A percentile compares a stretch with the other conserved stretches of the same genome.
Evolutionary conservation across 108 stramenopile species (phyloP).

Genomic region (Cyclotella sp.): DNA sequence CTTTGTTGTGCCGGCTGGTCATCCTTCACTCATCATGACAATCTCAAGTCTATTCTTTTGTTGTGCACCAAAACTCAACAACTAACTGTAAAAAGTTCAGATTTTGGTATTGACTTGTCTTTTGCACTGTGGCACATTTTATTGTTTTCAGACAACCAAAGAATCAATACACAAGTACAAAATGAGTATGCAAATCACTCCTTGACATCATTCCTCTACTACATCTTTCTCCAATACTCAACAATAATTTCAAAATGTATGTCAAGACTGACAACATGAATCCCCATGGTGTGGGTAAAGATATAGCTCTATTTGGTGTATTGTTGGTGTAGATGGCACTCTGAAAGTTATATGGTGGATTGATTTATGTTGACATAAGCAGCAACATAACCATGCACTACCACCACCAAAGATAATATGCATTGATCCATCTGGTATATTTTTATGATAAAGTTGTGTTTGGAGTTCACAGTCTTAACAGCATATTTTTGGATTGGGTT

Average conservation of each 20-base stretch:
- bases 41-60: no score
- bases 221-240: slow-evolving; percentile 37
- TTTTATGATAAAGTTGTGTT: slow-evolving; percentile 88
- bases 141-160: no score
- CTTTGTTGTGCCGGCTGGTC: no score
- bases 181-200: slow-evolving; percentile 55
- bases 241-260: slow-evolving; percentile 55
- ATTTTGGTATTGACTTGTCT: no score
- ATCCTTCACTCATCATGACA: no score
- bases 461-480: no score
- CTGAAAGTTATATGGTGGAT: slow-evolving; percentile 65
- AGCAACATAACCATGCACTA: neutral
- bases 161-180: no score
- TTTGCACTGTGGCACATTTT: no score
- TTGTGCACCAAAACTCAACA: no score
- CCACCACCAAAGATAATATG: slow-evolving; percentile 68
- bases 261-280: slow-evolving; percentile 86
- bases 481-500: slow-evolving; percentile 85
- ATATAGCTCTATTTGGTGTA: slow-evolving; percentile 87
- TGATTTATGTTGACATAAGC: neutral
- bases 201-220: slow-evolving; percentile 60
- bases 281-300: slow-evolving; percentile 94
- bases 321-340: slow-evolving; percentile 88
- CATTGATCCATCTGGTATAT: slow-evolving; percentile 91
- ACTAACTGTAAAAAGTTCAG: no score